Evolutionary conservation across 202 grass and related monocot species (phyloP).

Genomic region (Cymbopogon flexuosus): DNA sequence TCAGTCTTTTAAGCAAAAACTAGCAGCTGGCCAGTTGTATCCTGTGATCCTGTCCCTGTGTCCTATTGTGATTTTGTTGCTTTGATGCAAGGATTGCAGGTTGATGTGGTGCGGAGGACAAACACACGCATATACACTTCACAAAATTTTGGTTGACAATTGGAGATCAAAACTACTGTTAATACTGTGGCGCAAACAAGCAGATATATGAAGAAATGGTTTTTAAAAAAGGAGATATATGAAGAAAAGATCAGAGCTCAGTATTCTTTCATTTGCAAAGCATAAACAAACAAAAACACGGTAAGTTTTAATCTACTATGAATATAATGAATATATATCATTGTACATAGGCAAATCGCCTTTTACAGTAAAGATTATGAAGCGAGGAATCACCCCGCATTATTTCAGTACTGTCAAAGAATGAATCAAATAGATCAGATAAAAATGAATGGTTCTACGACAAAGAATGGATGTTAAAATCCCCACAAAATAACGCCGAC

Average conservation of each 20-base stretch:
- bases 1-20: too few relatives aligned
- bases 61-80: neutral
- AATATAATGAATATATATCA: neutral
- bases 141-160: too few relatives aligned
- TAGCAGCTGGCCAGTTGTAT: too few relatives aligned
- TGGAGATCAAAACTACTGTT: neutral
- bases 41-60: too few relatives aligned
- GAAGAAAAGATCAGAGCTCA: neutral
- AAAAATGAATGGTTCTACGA: neutral
- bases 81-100: neutral
- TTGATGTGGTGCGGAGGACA: neutral
- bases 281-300: neutral
- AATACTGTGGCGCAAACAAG: neutral
- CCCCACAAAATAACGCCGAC: slow-evolving; percentile 41
- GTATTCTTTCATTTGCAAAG: neutral
- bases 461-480: slow-evolving; percentile 4
- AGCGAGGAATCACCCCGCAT: slow-evolving; percentile 6
- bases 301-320: neutral
- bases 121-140: too few relatives aligned
- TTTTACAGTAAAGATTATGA: neutral
- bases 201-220: too few relatives aligned
- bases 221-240: too few relatives aligned
- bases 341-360: slow-evolving; percentile 6
- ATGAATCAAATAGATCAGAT: slow-evolving; percentile 33
- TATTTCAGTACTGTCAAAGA: slow-evolving; percentile 35